Evolutionary conservation across 192 early-diverging fungal species (phyloP).

Genomic region (Umbelopsis ramanniana): DNA sequence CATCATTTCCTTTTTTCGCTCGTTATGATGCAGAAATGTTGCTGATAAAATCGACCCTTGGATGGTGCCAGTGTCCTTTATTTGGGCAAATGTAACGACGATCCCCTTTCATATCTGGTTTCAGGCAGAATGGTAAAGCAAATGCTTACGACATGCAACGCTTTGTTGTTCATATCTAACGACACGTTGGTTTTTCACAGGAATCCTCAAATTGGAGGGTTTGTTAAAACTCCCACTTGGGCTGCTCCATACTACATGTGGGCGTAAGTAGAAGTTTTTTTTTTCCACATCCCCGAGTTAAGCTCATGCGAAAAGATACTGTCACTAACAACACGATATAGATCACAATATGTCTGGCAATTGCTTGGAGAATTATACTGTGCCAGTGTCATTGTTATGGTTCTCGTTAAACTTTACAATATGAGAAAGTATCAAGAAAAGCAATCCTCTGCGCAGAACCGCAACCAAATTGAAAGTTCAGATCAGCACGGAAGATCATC

Average conservation of each 20-base stretch:
- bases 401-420: not conserved
- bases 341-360: slow-evolving; percentile 23
- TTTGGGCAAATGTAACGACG: slow-evolving; percentile 21
- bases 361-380: slow-evolving; percentile 19
- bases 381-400: slow-evolving; percentile 6
- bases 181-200: not conserved
- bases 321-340: not conserved
- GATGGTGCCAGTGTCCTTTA: slow-evolving; percentile 22
- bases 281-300: not conserved
- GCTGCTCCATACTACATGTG: slow-evolving; percentile 22
- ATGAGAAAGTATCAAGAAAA: slow-evolving; percentile 5
- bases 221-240: slow-evolving; percentile 10
- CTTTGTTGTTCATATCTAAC: not conserved
- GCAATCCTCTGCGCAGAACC: not conserved
- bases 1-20: not conserved
- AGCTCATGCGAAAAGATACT: not conserved
- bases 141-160: not conserved
- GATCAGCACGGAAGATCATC: not conserved
- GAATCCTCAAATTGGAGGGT: slow-evolving; percentile 20
- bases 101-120: slow-evolving; percentile 24
- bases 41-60: slow-evolving; percentile 17
- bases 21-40: not conserved
- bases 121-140: not conserved
- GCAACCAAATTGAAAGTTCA: not conserved
- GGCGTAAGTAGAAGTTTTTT: not conserved